These are phyloP conservation scores for Russula sp. DNA, from an alignment of 768 basidiomycete species.

Conservation along the genomic window DNA sequence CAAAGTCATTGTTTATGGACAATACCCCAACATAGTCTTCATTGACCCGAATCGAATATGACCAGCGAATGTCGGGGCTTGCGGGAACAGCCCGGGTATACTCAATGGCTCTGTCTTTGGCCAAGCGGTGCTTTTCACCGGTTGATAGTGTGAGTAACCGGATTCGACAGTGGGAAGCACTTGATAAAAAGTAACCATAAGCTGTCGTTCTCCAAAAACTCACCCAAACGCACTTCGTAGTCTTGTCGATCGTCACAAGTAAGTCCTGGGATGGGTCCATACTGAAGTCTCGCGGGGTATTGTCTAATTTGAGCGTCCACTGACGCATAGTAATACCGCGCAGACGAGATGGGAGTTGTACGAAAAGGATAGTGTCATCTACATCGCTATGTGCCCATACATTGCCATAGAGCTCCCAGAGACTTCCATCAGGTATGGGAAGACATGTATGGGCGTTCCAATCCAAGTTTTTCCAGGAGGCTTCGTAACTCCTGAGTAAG, in stretches of 20 bases:
- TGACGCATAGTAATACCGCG: constrained; percentile 16
- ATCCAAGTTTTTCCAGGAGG: constrained; percentile 13
- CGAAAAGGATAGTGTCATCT: not conserved
- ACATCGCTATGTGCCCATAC: constrained; percentile 15
- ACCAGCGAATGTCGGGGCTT: not conserved
- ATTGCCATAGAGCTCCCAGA: constrained; percentile 22
- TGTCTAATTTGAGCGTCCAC: constrained; percentile 14
- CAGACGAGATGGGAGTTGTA: constrained; percentile 19
- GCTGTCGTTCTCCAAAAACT: not conserved
- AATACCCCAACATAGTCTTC: constrained; percentile 18
- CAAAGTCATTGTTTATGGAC: not conserved
- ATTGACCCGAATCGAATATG: constrained; percentile 12
- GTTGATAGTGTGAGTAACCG: constrained; percentile 8
- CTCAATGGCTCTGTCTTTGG: constrained; percentile 11
- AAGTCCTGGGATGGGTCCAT: constrained; percentile 21
- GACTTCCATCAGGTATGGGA: not conserved
- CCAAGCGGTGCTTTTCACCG: constrained; percentile 9
- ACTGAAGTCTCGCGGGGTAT: constrained; percentile 15
- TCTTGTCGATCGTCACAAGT: constrained; percentile 11
- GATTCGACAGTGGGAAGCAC: constrained; percentile 3
- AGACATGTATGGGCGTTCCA: constrained; percentile 2
- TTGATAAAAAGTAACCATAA: not conserved
- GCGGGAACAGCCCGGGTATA: not conserved
- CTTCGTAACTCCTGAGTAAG: constrained; percentile 2
- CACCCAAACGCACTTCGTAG: constrained; percentile 27